A percentile compares a stretch with the other conserved stretches of the same genome.
Conservation (phyloP, 352 stramenopile genomes). For the Phytophthora megakarya region DNA sequence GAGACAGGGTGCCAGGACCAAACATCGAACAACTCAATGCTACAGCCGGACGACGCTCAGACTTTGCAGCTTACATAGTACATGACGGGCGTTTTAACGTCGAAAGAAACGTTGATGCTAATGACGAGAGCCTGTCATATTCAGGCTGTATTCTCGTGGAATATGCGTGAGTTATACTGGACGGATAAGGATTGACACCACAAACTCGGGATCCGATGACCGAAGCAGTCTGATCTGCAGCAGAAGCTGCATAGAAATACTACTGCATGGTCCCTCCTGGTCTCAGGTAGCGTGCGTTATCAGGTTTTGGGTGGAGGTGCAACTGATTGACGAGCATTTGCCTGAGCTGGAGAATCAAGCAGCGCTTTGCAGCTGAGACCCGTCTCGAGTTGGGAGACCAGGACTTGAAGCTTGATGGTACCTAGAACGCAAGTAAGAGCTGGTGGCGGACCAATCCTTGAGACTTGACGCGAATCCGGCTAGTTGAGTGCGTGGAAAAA, state of each 20-base stretch:
- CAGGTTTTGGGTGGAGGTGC: slow-evolving; percentile 15
- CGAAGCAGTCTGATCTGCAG: slow-evolving; percentile 32
- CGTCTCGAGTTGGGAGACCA: slow-evolving; percentile 24
- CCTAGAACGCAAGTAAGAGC: slow-evolving; percentile 20
- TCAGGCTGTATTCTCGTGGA: slow-evolving; percentile 9
- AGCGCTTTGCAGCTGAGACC: slow-evolving; percentile 30
- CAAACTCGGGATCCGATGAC: slow-evolving; percentile 15
- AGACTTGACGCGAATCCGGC: slow-evolving; percentile 33
- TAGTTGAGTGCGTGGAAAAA: slow-evolving; percentile 29
- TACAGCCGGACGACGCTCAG: slow-evolving; percentile 26
- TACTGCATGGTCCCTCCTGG: background rate
- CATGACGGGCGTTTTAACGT: slow-evolving; percentile 7
- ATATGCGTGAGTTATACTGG: slow-evolving; percentile 28
- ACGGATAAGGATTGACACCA: slow-evolving; percentile 7
- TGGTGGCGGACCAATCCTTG: slow-evolving; percentile 4
- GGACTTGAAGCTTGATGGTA: slow-evolving; percentile 24
- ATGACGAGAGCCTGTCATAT: slow-evolving; percentile 26
- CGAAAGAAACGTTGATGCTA: slow-evolving; percentile 16
- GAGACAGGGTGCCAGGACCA: slow-evolving; percentile 9
- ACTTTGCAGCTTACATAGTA: slow-evolving; percentile 33
- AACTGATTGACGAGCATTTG: slow-evolving; percentile 9
- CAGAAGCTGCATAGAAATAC: slow-evolving; percentile 5
- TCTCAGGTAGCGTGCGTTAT: slow-evolving; percentile 35
- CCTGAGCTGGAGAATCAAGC: slow-evolving; percentile 17
- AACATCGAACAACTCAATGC: slow-evolving; percentile 21